Conservation (phyloP, 164 flowering plant genomes). For the Amborella trichopoda region DNA sequence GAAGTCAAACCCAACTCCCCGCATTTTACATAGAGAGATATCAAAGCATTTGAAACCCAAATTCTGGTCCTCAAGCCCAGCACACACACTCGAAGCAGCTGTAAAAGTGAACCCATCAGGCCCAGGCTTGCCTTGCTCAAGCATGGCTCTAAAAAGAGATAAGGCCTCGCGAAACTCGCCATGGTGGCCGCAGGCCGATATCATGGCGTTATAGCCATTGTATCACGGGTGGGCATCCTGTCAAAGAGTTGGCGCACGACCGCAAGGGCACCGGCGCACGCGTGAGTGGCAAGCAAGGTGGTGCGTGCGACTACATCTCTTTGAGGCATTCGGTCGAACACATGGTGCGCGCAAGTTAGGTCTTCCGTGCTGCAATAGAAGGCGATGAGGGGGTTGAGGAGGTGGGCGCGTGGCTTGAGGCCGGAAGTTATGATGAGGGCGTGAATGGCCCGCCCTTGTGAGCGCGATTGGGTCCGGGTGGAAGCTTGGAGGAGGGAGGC, state of each 20-base stretch:
- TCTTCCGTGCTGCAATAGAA: conserved; percentile 37
- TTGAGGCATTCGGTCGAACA: conserved; percentile 51
- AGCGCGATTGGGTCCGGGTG: conserved; percentile 9
- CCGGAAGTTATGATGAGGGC: conserved; percentile 61
- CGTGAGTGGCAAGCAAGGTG: conserved; percentile 48
- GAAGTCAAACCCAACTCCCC: conserved; percentile 31
- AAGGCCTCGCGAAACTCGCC: conserved; percentile 44
- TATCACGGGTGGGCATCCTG: conserved; percentile 40
- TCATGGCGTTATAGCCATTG: conserved; percentile 65
- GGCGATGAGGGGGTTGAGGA: conserved; percentile 55
- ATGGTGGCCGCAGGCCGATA: conserved; percentile 41
- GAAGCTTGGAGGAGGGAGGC: too few relatives aligned
- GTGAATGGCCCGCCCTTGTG: conserved; percentile 31
- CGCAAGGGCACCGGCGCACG: conserved; percentile 21
- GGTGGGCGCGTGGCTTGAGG: conserved; percentile 39
- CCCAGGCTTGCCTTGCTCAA: conserved; percentile 13
- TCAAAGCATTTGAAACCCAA: conserved; percentile 53
- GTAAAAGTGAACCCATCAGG: conserved; percentile 53
- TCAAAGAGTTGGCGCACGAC: conserved; percentile 33
- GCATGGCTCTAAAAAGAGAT: conserved; percentile 36
- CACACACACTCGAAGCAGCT: conserved; percentile 31
- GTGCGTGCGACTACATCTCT: conserved; percentile 60
- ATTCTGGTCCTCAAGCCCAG: conserved; percentile 24
- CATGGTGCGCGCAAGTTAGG: conserved; percentile 27
- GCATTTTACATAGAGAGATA: conserved; percentile 55